Base-by-base conservation (phyloP, 176 grass and related monocot species). In the Carex littledalei region DNA sequence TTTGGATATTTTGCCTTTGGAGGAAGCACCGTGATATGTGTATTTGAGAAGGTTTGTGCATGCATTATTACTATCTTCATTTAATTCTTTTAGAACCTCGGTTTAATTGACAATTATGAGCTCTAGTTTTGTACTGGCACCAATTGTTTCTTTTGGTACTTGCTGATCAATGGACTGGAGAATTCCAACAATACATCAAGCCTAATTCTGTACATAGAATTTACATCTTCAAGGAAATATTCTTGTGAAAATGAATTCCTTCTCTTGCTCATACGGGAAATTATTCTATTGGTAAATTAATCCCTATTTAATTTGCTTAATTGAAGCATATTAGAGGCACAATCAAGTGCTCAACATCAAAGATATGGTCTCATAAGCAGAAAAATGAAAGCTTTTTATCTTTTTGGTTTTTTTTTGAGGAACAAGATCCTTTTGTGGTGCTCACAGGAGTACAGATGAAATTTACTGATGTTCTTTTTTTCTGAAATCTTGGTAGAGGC, bases 1-100 rank as follows among this genome's bases (percentile, higher is more conserved):
- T 99, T 94, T 84, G 96, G 96, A 21, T 99, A 99, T 86, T 99
- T 99, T 80, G 90, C 96, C 9, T 99, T 99, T 83, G 96, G 96
- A 89, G 96, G 96, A 81, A 99, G 96, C 87, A 99, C 96, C 31
- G 91, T 99, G 41, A 99, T 95, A 86, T 99, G 96, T 5, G 81
- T 99, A 39, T 99, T 99, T 20, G 96, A 94, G 78, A 95, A 99
- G 96, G 96, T 99, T 81, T 72, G 55, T 47, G 39, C 43, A 55
- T 85, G 56, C 60, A 49, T 67, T 49, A 49, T 67, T 7, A 62
- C 26, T 43, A 66, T 67, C 8, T 83, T 67, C 56, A 81, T 81
- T 63, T 8, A 20, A 45, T 24, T 34, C 9, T 79, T 1, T 57
- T 56, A 79, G 29, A 18, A 59, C 39, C 39, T 49, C 47, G 6